Evolutionary conservation across 2,329 filamentous ascomycete species (phyloP), one percentile per base, ranked within the genome.

Genomic region (Xylariaceae sp.): DNA sequence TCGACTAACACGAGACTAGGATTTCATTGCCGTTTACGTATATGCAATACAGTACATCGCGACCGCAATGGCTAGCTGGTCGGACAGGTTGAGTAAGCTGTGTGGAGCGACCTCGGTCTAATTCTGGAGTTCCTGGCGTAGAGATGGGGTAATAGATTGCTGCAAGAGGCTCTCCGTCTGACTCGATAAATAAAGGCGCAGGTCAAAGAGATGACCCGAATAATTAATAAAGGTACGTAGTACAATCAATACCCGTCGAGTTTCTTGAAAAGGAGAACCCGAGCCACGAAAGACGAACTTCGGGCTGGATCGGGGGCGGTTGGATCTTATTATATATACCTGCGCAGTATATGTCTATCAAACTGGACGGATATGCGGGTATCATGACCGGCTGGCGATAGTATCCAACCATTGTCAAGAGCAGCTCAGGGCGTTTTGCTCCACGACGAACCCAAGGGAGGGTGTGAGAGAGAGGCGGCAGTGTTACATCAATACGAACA

Each of bases 91-190:
- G 42, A 50, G 57, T 16, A 10, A 41, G 50, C 44, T 52, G 47
- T 52, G 47, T 48, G 60, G 52, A 20, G 21, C 48, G 60, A 58
- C 56, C 52, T 62, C 57, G 60, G 60, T 52, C 57, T 54, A 60
- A 60, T 58, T 62, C 50, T 56, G 45, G 52, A 56, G 50, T 54
- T 21, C 41, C 57, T 45, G 48, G 54, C 42, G 29, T 48, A 54
- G 52, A 54, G 43, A 56, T 54, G 48, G 46, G 10, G 59, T 51
- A 56, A 54, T 57, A 26, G 23, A 26, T 26, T 26, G 23, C 23
- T 26, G 23, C 23, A 4, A 26, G 23, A 26, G 23, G 23, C 14
- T 16, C 12, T 10, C 32, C 23, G 16, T 26, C 16, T 52, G 56
- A 59, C 52, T 59, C 56, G 50, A 54, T 21, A 37, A 37, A 37